Evolutionary conservation across 495 filamentous ascomycete species (phyloP).

Genomic region (Penicillium paxilli): DNA sequence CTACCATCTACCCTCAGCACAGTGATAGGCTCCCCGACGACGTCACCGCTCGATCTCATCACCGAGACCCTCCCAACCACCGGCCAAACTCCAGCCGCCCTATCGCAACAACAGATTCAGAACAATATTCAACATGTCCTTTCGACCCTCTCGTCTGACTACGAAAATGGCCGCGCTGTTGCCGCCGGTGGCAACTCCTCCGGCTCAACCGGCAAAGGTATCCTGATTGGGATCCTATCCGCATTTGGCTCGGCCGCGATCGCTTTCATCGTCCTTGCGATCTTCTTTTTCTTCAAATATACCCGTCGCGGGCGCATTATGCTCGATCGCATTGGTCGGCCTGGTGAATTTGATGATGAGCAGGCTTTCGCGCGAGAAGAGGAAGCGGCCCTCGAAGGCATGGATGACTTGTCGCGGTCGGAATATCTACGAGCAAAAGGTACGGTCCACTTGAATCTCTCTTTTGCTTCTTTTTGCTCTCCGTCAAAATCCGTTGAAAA

Average conservation of each 20-base stretch:
- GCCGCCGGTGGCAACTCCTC: slow-evolving; percentile 39
- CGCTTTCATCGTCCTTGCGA: slow-evolving; percentile 74
- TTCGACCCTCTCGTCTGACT: slow-evolving; percentile 27
- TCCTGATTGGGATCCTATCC: slow-evolving; percentile 94
- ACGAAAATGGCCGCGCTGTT: slow-evolving; percentile 23
- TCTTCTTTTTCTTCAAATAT: slow-evolving; percentile 94
- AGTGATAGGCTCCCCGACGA: slow-evolving; percentile 33
- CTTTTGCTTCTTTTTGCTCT: no score
- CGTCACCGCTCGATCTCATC: slow-evolving; percentile 32
- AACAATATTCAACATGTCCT: slow-evolving; percentile 33
- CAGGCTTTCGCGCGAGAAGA: slow-evolving; percentile 90
- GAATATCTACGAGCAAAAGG: slow-evolving; percentile 97
- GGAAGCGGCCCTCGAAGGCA: slow-evolving; percentile 88
- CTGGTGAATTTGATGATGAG: slow-evolving; percentile 97
- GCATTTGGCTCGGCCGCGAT: slow-evolving; percentile 91
- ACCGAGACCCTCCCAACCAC: slow-evolving; percentile 7
- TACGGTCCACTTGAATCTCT: slow-evolving; percentile 46
- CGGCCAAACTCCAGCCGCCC: slow-evolving; percentile 11
- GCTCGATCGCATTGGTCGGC: slow-evolving; percentile 87
- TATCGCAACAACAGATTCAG: slow-evolving; percentile 29
- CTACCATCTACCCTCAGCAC: slow-evolving; percentile 38
- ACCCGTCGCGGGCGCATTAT: slow-evolving; percentile 87
- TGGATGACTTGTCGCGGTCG: slow-evolving; percentile 88
- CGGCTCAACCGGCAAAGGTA: slow-evolving; percentile 69
- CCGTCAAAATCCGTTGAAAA: no score